A percentile compares a stretch with the other conserved stretches of the same genome.
Evolutionary conservation across 2,329 filamentous ascomycete genomes (phyloP).

Genomic region (Macroventuria anomochaeta): DNA sequence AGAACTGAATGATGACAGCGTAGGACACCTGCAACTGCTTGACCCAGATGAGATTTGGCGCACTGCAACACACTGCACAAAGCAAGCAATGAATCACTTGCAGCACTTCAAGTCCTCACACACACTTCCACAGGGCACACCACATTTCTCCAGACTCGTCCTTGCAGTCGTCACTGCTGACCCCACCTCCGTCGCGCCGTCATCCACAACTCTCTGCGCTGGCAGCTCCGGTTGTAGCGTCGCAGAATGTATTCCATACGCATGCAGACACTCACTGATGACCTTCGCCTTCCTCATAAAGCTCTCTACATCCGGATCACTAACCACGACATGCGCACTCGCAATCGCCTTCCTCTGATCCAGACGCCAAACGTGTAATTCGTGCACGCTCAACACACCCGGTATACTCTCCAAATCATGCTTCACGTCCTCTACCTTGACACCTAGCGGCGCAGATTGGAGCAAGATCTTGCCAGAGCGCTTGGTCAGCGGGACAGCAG

Average conservation of each 20-base stretch:
- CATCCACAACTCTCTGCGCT: neutral
- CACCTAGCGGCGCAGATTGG: constrained; percentile 67
- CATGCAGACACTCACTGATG: constrained; percentile 73
- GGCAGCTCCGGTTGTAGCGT: constrained; percentile 72
- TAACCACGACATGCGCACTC: constrained; percentile 71
- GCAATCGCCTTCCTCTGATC: constrained; percentile 74
- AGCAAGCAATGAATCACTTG: constrained; percentile 12
- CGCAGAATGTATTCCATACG: constrained; percentile 73
- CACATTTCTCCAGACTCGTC: constrained; percentile 52
- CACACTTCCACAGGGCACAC: constrained; percentile 59
- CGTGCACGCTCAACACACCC: constrained; percentile 71
- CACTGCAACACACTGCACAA: neutral
- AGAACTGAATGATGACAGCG: neutral
- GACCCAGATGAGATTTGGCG: no score
- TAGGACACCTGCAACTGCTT: no score
- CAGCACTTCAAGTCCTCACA: constrained; percentile 61
- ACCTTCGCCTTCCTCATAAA: constrained; percentile 68
- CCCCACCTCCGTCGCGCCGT: constrained; percentile 2
- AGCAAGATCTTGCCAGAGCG: constrained; percentile 70
- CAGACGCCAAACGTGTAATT: constrained; percentile 76
- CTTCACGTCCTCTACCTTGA: constrained; percentile 68
- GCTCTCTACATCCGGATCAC: constrained; percentile 60
- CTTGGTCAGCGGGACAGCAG: constrained; percentile 67
- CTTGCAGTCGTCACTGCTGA: constrained; percentile 25
- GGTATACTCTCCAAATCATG: constrained; percentile 73